Conservation (phyloP, 345 rosid genomes). For the Salix udensis region DNA sequence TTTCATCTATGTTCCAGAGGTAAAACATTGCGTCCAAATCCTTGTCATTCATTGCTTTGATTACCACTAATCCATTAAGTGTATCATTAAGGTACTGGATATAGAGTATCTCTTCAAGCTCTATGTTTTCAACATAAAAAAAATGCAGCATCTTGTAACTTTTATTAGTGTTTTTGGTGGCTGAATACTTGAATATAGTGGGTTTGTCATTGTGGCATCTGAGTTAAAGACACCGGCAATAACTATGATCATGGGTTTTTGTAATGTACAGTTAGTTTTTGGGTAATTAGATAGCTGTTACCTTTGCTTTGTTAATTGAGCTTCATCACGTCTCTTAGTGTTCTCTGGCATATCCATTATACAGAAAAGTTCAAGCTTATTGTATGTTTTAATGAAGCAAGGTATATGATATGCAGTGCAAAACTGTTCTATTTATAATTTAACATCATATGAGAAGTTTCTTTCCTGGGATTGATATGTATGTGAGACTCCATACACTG, state of each 20-base stretch:
- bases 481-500: not conserved
- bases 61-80: not conserved
- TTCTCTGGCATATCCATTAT: not conserved
- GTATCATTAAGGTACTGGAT: not conserved
- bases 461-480: not conserved
- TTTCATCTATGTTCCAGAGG: slow-evolving; percentile 97
- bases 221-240: not conserved
- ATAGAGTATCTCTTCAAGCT: not conserved
- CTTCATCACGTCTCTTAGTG: not conserved
- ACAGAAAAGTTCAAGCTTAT: not conserved
- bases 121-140: not conserved
- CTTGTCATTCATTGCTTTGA: not conserved
- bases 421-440: not conserved
- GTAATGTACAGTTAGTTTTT: not conserved
- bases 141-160: not conserved
- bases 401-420: not conserved
- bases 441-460: not conserved
- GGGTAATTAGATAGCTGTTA: not conserved
- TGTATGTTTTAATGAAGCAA: not conserved
- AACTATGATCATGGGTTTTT: not conserved
- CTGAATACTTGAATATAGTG: not conserved
- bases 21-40: slow-evolving; percentile 18
- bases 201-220: not conserved
- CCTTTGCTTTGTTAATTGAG: not conserved
- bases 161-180: not conserved